phyloP scores from a whole-genome alignment of 352 stramenopile genomes.

The Phytophthora citrophthora region DNA sequence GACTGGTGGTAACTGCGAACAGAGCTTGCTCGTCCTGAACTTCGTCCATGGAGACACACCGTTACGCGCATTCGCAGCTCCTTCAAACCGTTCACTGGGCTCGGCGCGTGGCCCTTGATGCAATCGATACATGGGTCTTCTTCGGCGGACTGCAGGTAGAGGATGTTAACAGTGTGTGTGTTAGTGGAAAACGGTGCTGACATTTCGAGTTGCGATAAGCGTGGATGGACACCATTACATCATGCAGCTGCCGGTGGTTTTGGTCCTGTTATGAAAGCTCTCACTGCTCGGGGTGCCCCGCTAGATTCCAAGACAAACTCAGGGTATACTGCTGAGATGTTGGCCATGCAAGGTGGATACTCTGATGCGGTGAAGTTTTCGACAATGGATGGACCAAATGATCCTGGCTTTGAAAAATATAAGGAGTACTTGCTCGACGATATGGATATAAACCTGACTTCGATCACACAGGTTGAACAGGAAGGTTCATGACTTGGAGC shows the following conservation, averaged over 20 bases:
- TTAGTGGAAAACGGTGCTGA: not conserved
- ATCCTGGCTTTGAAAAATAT: not conserved
- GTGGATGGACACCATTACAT: conserved; percentile 23
- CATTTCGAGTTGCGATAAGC: conserved; percentile 5
- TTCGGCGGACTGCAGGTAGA: no score
- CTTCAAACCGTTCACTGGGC: no score
- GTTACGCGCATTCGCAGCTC: no score
- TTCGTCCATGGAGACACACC: no score
- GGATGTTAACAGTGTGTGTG: not conserved
- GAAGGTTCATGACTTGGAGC: conserved; percentile 8
- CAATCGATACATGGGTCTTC: no score
- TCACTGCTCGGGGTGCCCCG: not conserved
- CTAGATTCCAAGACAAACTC: conserved; percentile 1
- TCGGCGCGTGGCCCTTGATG: no score
- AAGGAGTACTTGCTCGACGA: conserved; percentile 12
- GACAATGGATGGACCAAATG: no score
- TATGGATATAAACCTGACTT: not conserved
- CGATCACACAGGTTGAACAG: not conserved
- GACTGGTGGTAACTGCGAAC: no score
- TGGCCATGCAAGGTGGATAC: no score
- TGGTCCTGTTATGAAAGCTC: not conserved
- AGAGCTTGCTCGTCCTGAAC: no score
- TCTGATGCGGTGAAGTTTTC: no score
- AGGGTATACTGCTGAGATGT: not conserved
- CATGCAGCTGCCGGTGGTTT: not conserved